Evolutionary conservation across 1,284 basidiomycete species (phyloP), one percentile per base, ranked within the genome.

Genomic region (Cutaneotrichosporon sp.): DNA sequence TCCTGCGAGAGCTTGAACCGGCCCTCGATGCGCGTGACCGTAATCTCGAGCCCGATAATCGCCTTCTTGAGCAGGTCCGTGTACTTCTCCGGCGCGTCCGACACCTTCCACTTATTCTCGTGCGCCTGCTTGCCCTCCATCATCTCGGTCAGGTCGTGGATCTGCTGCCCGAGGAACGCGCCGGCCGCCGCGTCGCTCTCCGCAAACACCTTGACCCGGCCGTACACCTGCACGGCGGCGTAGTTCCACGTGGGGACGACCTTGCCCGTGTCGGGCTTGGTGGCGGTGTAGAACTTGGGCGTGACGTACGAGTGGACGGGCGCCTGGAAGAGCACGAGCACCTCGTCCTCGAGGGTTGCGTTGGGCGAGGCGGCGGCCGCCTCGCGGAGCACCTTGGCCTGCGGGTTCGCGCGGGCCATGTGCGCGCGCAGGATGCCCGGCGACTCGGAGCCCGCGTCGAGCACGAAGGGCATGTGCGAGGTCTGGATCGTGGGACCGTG

Each of bases 391-490:
- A 72, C 66, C 60, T 77, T 79, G 13, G 67, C 42, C 63, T 80
- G 78, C 14, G 79, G 78, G 57, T 80, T 80, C 1, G 75, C 75
- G 7, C 76, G 64, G 0, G 79, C 79, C 54, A 79, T 78, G 63
- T 80, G 79, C 0, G 60, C 79, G n/a, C 75, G 61, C 0, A 80
- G 65, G 0, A 62, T 33, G 20, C 72, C 71, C 0, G 62, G 57
- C 3, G 54, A 22, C 8, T 51, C 33, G 13, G 56, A 52, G 6
- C 42, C 33, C 20, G 51, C 22, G 43, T 81, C 79, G 38, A 83
- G 70, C 16, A 82, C 64, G 64, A 75, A 83, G 2, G 82, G 82
- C 58, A 82, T 76, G 64, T 83, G 81, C 10, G 76, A 75, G 24
- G 77, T 75, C 60, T 83, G 81, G 25, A 83, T 59, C n/a, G 76